phyloP scores from a whole-genome alignment of 371 early-diverging fungal species.

The Syncephalastrum contaminatum region DNA sequence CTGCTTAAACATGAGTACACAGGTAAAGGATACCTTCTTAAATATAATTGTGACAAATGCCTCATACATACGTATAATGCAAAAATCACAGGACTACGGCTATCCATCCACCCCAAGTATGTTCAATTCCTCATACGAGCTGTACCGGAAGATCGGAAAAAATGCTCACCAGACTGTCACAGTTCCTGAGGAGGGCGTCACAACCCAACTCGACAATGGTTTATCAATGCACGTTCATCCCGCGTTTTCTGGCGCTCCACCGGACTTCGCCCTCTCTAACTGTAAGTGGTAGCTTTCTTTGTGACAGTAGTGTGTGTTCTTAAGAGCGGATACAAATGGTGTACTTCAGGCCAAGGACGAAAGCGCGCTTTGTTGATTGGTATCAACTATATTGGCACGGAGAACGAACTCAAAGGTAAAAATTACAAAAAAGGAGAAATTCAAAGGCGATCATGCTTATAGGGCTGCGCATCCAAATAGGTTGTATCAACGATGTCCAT shows the following conservation, averaged over 20 bases:
- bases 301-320: background rate
- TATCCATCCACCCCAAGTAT: too few species aligned
- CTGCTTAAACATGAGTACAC: too few species aligned
- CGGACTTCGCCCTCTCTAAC: slow-evolving; percentile 64
- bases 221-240: slow-evolving; percentile 23
- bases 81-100: too few species aligned
- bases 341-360: slow-evolving; percentile 44
- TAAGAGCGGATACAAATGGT: background rate
- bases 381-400: slow-evolving; percentile 85
- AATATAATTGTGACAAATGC: too few species aligned
- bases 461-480: slow-evolving; percentile 18
- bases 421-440: slow-evolving; percentile 1
- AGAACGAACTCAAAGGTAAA: slow-evolving; percentile 59
- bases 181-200: background rate
- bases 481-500: slow-evolving; percentile 92
- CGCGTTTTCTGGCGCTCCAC: slow-evolving; percentile 21
- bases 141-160: too few species aligned
- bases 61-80: too few species aligned
- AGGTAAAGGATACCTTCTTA: too few species aligned
- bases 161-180: too few species aligned
- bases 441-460: background rate
- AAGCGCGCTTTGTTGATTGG: slow-evolving; percentile 88
- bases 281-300: slow-evolving; percentile 33
- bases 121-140: too few species aligned
- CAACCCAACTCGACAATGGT: background rate